Evolutionary conservation across 2,329 filamentous ascomycete species (phyloP).

Genomic region (Fusarium secorum): DNA sequence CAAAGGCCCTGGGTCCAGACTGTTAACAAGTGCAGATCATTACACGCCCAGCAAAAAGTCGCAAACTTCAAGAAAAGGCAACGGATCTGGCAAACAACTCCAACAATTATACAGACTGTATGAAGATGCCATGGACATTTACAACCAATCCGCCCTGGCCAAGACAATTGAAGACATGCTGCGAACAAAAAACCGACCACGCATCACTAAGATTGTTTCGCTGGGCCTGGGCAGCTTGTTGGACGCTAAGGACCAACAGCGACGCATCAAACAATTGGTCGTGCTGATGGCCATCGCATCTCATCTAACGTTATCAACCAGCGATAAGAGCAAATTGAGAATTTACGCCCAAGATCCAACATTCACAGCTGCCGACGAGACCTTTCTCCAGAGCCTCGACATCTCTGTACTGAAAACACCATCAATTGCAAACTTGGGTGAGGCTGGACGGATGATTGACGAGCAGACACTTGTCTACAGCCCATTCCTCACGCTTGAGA

Average conservation of each 20-base stretch:
- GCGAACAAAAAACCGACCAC: constrained; percentile 23
- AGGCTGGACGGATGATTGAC: constrained; percentile 34
- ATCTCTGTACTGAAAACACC: constrained; percentile 30
- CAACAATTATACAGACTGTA: constrained; percentile 27
- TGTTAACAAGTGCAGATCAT: not conserved
- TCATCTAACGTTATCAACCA: not conserved
- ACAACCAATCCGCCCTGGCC: constrained; percentile 22
- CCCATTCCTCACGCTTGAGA: constrained; percentile 38
- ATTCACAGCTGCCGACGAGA: constrained; percentile 33
- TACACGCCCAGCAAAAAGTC: constrained; percentile 2
- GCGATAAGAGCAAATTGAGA: not conserved
- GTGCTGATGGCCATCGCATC: constrained; percentile 33
- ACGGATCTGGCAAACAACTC: constrained; percentile 21
- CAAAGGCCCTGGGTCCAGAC: not conserved
- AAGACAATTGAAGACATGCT: constrained; percentile 31
- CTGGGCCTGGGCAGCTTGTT: constrained; percentile 33
- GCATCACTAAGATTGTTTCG: constrained; percentile 30
- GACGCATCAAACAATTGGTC: constrained; percentile 37
- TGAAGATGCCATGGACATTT: constrained; percentile 19
- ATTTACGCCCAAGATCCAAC: constrained; percentile 38
- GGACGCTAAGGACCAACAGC: constrained; percentile 34
- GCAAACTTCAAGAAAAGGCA: constrained; percentile 1
- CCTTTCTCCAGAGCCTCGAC: constrained; percentile 26
- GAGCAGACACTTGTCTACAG: constrained; percentile 37
- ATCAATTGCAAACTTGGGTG: constrained; percentile 26